Percentiles rank a stretch among this genome's conserved stretches.
Evolutionary conservation across 768 basidiomycete species (phyloP).

Genomic region (Leccinellum luteum): DNA sequence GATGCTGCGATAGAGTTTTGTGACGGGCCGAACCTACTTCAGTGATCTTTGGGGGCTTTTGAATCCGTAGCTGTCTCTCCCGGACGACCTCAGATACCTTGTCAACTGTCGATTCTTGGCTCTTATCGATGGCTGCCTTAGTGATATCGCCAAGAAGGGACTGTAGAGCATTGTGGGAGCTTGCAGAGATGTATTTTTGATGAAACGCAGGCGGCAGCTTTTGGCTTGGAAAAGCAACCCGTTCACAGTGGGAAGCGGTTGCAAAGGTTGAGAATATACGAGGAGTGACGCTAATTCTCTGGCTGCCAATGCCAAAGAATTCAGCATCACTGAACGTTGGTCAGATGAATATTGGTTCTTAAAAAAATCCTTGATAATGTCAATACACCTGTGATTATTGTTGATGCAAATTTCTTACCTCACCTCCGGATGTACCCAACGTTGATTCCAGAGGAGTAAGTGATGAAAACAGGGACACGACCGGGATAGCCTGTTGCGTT

Average conservation of each 20-base stretch:
- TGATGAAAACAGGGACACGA: conserved; percentile 57
- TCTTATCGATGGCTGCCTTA: conserved; percentile 58
- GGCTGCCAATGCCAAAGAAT: conserved; percentile 81
- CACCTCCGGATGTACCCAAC: conserved; percentile 28
- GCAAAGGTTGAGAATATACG: conserved; percentile 26
- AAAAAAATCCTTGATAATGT: conserved; percentile 91
- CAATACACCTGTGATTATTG: conserved; percentile 46
- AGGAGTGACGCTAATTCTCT: conserved; percentile 69
- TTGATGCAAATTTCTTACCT: too few species aligned
- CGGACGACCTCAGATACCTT: conserved; percentile 62
- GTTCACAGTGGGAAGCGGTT: conserved; percentile 31
- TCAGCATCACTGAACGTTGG: conserved; percentile 83
- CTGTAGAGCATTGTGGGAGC: conserved; percentile 45
- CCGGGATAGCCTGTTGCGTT: conserved; percentile 49
- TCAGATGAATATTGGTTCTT: conserved; percentile 86
- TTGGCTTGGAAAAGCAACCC: conserved; percentile 75
- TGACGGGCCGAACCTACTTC: conserved; percentile 35
- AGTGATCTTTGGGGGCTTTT: conserved; percentile 43
- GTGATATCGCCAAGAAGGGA: conserved; percentile 63
- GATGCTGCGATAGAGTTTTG: conserved; percentile 14
- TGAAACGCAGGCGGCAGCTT: conserved; percentile 72
- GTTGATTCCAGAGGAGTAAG: conserved; percentile 33
- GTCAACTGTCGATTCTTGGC: conserved; percentile 51
- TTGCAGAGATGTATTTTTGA: conserved; percentile 53
- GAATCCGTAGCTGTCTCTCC: conserved; percentile 72